phyloP scores from a whole-genome alignment of 345 rosid species.

The Camelina hispida region DNA sequence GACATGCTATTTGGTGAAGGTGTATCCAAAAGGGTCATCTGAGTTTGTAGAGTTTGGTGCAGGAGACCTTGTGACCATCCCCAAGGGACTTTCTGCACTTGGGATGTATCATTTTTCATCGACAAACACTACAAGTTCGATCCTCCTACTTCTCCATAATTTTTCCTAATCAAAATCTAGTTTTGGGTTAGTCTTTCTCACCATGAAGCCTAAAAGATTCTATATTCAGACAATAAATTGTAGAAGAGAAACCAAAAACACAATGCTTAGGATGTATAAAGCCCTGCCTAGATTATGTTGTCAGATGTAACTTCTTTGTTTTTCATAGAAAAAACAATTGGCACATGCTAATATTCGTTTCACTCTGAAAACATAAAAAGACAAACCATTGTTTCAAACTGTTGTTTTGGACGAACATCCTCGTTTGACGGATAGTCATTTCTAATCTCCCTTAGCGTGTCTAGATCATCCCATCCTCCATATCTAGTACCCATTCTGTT shows the following conservation, averaged over 20 bases:
- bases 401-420: no score
- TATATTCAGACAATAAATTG: constrained; percentile 31
- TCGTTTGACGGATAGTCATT: constrained; percentile 28
- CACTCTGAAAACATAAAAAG: no score
- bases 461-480: constrained; percentile 95
- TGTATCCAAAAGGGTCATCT: constrained; percentile 59
- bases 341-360: not conserved
- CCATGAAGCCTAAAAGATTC: constrained; percentile 35
- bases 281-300: constrained; percentile 33
- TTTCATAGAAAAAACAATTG: constrained; percentile 15
- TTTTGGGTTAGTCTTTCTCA: constrained; percentile 40
- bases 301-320: constrained; percentile 30
- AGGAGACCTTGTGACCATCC: constrained; percentile 90
- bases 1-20: constrained; percentile 82
- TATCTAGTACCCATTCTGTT: no score
- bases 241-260: constrained; percentile 15
- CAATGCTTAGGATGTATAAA: constrained; percentile 27
- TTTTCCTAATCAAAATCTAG: constrained; percentile 24
- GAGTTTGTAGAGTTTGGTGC: constrained; percentile 84
- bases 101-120: constrained; percentile 85
- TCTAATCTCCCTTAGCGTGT: constrained; percentile 38
- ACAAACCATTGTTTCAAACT: no score
- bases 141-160: constrained; percentile 48
- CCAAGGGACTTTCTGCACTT: constrained; percentile 90
- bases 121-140: constrained; percentile 94